A percentile compares a stretch with the other conserved stretches of the same genome.
phyloP scores from a whole-genome alignment of 2,329 filamentous ascomycete genomes.

The Mycogone perniciosa region DNA sequence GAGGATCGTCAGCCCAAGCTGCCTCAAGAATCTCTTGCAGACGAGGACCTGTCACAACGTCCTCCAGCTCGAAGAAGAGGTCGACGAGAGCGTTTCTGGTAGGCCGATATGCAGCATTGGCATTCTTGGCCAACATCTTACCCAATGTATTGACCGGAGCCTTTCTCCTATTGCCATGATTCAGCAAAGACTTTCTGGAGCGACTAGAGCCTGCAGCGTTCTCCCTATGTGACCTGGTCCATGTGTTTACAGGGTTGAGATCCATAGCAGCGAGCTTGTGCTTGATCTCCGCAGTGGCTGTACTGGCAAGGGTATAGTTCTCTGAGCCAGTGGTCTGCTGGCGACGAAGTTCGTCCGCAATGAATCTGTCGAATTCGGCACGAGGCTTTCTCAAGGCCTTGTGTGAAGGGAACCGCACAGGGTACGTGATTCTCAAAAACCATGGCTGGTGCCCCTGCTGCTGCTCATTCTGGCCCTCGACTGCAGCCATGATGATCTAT shows the following conservation, averaged over 20 bases:
- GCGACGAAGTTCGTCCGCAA: constrained; percentile 21
- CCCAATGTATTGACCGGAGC: constrained; percentile 25
- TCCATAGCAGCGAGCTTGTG: constrained; percentile 9
- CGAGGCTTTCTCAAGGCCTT: constrained; percentile 28
- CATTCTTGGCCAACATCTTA: constrained; percentile 48
- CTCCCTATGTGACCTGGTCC: not conserved
- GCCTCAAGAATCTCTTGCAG: constrained; percentile 37
- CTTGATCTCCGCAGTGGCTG: constrained; percentile 21
- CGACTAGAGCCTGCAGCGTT: constrained; percentile 15
- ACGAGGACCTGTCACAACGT: constrained; percentile 28
- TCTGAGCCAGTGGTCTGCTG: constrained; percentile 17
- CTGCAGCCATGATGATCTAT: not conserved
- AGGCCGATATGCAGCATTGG: constrained; percentile 41
- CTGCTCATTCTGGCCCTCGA: not conserved
- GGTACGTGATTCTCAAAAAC: constrained; percentile 33
- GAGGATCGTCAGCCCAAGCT: constrained; percentile 44
- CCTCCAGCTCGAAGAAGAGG: constrained; percentile 47
- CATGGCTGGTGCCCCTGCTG: constrained; percentile 20
- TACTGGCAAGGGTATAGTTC: constrained; percentile 22
- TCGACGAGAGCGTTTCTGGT: constrained; percentile 43
- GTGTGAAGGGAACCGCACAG: constrained; percentile 33
- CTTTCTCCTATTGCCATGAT: constrained; percentile 11
- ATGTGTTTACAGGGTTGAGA: not conserved
- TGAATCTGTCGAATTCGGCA: constrained; percentile 28
- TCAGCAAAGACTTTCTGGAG: constrained; percentile 31